These are phyloP conservation scores for Cucumis variabilis DNA, from an alignment of 331 rosid genomes.

Conservation along the genomic window DNA sequence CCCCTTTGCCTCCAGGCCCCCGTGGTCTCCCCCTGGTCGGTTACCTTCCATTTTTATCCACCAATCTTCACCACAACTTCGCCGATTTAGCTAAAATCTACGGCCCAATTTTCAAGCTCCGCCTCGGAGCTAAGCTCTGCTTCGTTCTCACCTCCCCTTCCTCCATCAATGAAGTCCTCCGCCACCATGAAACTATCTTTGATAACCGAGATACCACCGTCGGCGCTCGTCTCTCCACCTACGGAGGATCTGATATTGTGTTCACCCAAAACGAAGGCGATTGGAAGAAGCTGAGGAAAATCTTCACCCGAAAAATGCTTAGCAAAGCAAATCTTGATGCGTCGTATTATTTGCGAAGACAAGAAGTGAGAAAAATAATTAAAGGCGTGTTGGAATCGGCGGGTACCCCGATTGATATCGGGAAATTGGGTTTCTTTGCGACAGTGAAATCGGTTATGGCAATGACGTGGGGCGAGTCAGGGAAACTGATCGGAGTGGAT, in stretches of 20 bases:
- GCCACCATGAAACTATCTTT: constrained; percentile 46
- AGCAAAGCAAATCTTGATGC: constrained; percentile 31
- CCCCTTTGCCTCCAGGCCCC: constrained; percentile 34
- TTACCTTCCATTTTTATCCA: constrained; percentile 48
- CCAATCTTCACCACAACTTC: constrained; percentile 41
- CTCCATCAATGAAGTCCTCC: constrained; percentile 41
- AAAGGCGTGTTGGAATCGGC: constrained; percentile 18
- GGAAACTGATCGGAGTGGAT: not conserved
- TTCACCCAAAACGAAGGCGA: constrained; percentile 25
- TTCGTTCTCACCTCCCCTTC: constrained; percentile 48
- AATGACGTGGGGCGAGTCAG: constrained; percentile 43
- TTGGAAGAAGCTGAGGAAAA: constrained; percentile 49
- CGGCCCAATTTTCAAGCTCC: constrained; percentile 52
- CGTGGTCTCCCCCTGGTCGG: constrained; percentile 50
- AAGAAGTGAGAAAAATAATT: constrained; percentile 36
- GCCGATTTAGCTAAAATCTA: constrained; percentile 26
- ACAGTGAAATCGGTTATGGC: not conserved
- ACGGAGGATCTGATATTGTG: constrained; percentile 34
- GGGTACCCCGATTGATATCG: constrained; percentile 32
- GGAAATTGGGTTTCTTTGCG: constrained; percentile 21
- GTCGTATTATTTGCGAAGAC: constrained; percentile 3
- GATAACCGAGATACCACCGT: constrained; percentile 34
- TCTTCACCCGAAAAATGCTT: constrained; percentile 38
- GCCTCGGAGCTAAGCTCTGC: too few species aligned
- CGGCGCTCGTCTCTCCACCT: not conserved